phyloP scores from a whole-genome alignment of 495 filamentous ascomycete genomes.

The Daldinia childiae region DNA sequence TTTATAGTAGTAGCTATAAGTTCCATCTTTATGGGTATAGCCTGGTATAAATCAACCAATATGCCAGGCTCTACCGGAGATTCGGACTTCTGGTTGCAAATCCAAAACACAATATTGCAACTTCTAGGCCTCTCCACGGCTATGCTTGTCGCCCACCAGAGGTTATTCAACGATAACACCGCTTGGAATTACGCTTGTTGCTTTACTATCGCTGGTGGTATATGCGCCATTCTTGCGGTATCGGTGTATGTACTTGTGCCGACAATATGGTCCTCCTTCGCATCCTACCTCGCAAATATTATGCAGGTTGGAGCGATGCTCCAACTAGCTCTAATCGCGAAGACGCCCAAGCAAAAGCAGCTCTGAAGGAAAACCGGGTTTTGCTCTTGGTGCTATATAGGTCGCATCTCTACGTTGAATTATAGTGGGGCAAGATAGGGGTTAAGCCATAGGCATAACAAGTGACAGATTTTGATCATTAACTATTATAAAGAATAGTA shows the following conservation, averaged over 20 bases:
- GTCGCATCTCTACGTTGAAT: neutral
- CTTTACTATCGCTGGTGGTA: conserved; percentile 6
- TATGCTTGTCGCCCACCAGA: conserved; percentile 4
- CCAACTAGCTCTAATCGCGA: conserved; percentile 8
- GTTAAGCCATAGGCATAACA: too few relatives aligned
- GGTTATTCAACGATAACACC: neutral
- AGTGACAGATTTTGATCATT: neutral
- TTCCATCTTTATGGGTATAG: neutral
- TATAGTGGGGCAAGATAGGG: neutral
- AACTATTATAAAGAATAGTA: neutral
- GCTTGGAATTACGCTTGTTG: conserved; percentile 16
- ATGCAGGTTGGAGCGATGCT: neutral
- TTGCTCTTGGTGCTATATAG: neutral
- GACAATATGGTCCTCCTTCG: conserved; percentile 18
- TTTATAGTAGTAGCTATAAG: neutral
- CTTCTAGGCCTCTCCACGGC: neutral
- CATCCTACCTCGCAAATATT: conserved; percentile 3
- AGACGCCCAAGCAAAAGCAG: conserved; percentile 16
- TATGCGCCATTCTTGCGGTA: conserved; percentile 5
- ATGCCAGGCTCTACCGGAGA: conserved; percentile 12
- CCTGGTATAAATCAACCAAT: conserved; percentile 4
- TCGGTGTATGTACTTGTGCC: conserved; percentile 9
- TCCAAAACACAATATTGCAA: conserved; percentile 1
- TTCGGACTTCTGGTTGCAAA: conserved; percentile 15
- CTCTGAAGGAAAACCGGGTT: neutral